Conservation (phyloP, 228 moss, liverwort and hornwort genomes). For the Sphagnum magellanicum region DNA sequence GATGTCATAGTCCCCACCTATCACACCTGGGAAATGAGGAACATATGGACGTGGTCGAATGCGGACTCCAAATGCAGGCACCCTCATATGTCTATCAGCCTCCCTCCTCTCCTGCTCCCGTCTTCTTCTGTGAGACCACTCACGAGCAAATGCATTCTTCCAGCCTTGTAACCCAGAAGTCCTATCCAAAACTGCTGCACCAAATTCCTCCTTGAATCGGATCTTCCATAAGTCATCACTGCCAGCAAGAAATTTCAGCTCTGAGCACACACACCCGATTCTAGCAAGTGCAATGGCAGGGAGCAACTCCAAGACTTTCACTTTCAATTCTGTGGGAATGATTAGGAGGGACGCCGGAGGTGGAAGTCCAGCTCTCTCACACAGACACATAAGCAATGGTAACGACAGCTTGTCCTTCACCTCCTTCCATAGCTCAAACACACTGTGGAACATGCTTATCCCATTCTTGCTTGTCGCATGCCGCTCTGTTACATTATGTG, state of each 20-base stretch:
- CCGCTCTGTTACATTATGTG: conserved; percentile 9
- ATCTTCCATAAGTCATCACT: conserved; percentile 82
- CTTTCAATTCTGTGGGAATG: conserved; percentile 80
- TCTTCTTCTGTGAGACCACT: conserved; percentile 52
- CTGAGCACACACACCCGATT: conserved; percentile 70
- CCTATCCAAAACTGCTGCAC: conserved; percentile 23
- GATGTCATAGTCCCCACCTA: conserved; percentile 56
- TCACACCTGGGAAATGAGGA: conserved; percentile 44
- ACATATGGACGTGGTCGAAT: conserved; percentile 45
- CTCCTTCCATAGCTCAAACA: conserved; percentile 91
- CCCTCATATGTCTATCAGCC: conserved; percentile 58
- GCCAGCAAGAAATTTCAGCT: conserved; percentile 70
- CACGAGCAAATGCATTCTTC: conserved; percentile 73
- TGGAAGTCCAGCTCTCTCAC: conserved; percentile 78
- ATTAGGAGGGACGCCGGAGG: conserved; percentile 81
- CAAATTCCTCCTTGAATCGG: conserved; percentile 63
- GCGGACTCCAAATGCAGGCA: conserved; percentile 38
- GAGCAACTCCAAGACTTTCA: conserved; percentile 72
- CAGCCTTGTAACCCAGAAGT: conserved; percentile 73
- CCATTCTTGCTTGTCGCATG: conserved; percentile 12
- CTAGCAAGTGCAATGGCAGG: conserved; percentile 61
- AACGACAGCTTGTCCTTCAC: conserved; percentile 88
- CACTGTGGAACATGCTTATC: conserved; percentile 40
- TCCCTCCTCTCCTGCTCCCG: conserved; percentile 72
- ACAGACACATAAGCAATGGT: conserved; percentile 77